A percentile compares a stretch with the other conserved stretches of the same genome.
These are phyloP conservation scores for Tolypocladium ovalisporum DNA, from an alignment of 2,329 filamentous ascomycete genomes.

Conservation along the genomic window DNA sequence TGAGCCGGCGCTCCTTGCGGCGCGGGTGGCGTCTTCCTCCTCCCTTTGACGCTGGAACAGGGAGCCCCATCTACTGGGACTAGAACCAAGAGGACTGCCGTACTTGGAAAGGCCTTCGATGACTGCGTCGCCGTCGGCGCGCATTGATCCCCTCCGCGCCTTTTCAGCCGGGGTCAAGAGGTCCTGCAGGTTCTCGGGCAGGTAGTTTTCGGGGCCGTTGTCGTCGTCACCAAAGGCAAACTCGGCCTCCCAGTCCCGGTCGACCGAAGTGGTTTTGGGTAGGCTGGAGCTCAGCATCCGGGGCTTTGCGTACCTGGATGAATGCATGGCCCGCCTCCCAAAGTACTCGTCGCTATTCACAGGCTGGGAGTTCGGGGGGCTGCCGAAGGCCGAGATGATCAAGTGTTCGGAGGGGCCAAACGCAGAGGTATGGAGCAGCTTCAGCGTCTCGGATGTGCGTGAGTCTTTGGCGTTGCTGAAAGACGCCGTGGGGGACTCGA, in stretches of 20 bases:
- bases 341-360: slow-evolving; percentile 47
- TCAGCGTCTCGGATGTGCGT: slow-evolving; percentile 52
- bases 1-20: slow-evolving; percentile 30
- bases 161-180: slow-evolving; percentile 58
- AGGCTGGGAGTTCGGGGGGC: slow-evolving; percentile 42
- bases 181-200: slow-evolving; percentile 62
- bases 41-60: slow-evolving; percentile 50
- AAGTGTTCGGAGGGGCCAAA: slow-evolving; percentile 59
- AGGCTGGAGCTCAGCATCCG: slow-evolving; percentile 57
- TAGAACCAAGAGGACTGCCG: slow-evolving; percentile 48
- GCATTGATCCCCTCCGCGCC: slow-evolving; percentile 49
- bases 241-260: slow-evolving; percentile 52
- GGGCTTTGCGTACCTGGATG: slow-evolving; percentile 57
- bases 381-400: slow-evolving; percentile 32
- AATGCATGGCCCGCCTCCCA: slow-evolving; percentile 61
- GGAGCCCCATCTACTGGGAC: slow-evolving; percentile 50
- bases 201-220: slow-evolving; percentile 39
- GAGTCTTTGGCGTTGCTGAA: slow-evolving; percentile 51
- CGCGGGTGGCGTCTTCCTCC: slow-evolving; percentile 37
- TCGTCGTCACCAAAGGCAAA: slow-evolving; percentile 71
- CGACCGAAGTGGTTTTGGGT: slow-evolving; percentile 51
- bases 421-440: slow-evolving; percentile 54
- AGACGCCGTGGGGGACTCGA: slow-evolving; percentile 76
- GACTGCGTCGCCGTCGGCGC: slow-evolving; percentile 40
- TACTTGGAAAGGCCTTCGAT: slow-evolving; percentile 43